phyloP scores from a whole-genome alignment of 345 rosid genomes.

The Cardamine resedifolia region DNA sequence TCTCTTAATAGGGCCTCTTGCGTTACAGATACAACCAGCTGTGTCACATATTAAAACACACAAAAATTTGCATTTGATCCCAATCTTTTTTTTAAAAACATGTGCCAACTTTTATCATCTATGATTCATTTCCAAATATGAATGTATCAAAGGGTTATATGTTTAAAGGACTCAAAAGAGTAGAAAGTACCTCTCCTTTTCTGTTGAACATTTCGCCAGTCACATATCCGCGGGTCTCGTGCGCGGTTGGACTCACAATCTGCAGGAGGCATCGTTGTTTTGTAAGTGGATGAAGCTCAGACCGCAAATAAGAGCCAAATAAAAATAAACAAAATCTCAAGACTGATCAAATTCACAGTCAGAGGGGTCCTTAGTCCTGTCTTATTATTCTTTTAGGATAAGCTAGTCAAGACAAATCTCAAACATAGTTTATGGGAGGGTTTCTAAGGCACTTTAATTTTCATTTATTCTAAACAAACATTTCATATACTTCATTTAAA shows the following conservation, averaged over 20 bases:
- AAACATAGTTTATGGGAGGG: too few species aligned
- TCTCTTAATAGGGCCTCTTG: constrained; percentile 85
- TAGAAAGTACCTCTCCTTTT: constrained; percentile 70
- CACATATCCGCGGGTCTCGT: constrained; percentile 71
- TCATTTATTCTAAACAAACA: not conserved
- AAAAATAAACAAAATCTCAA: too few species aligned
- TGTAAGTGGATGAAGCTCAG: not conserved
- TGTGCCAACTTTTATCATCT: not conserved
- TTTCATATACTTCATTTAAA: not conserved
- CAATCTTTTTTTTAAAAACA: too few species aligned
- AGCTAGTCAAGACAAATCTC: too few species aligned
- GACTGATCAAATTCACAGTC: not conserved
- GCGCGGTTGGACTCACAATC: constrained; percentile 68
- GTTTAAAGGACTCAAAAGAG: not conserved
- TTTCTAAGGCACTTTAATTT: not conserved
- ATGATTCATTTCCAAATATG: not conserved
- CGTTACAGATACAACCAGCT: constrained; percentile 70
- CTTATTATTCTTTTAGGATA: too few species aligned
- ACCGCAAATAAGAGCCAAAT: too few species aligned
- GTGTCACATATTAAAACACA: constrained; percentile 30
- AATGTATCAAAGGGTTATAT: not conserved
- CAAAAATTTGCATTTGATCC: not conserved
- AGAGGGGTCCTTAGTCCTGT: too few species aligned
- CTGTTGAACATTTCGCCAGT: constrained; percentile 69
- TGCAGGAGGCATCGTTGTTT: constrained; percentile 30